phyloP scores from a whole-genome alignment of 352 stramenopile species.

The Achlya hypogyna region DNA sequence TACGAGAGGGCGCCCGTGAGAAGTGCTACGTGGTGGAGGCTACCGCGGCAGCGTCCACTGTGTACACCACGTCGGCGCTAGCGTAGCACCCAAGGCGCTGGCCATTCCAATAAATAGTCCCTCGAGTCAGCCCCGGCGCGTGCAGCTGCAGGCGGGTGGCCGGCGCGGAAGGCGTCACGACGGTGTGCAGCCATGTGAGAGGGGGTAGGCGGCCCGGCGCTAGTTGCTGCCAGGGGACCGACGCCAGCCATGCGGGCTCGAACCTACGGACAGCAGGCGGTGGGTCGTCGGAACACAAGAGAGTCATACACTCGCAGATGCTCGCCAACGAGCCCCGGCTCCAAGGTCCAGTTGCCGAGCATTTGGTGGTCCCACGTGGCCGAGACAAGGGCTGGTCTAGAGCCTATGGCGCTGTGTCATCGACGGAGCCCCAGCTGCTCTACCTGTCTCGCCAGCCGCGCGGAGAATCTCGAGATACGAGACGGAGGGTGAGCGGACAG shows the following conservation, averaged over 20 bases:
- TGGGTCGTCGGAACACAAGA: background rate
- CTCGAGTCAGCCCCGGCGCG: background rate
- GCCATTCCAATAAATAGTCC: conserved; percentile 16
- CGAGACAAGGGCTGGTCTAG: background rate
- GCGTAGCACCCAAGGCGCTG: background rate
- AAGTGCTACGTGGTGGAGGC: too few relatives aligned
- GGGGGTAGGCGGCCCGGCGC: background rate
- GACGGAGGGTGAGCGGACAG: background rate
- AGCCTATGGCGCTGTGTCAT: background rate
- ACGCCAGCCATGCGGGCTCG: background rate
- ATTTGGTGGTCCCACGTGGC: background rate
- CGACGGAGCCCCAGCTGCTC: background rate
- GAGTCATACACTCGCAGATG: conserved; percentile 9
- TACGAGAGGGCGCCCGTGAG: too few relatives aligned
- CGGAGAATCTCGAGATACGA: background rate
- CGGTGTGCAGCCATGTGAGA: background rate
- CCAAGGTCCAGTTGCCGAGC: background rate
- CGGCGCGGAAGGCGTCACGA: background rate
- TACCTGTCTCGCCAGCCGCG: background rate
- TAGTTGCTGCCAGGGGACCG: background rate
- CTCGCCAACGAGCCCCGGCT: conserved; percentile 8
- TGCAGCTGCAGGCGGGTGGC: background rate
- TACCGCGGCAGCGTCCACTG: too few relatives aligned
- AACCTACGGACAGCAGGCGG: background rate
- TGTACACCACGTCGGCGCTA: too few relatives aligned